Base-by-base conservation (phyloP, 768 basidiomycete genomes). In the Coprinopsis strossmayeri region DNA sequence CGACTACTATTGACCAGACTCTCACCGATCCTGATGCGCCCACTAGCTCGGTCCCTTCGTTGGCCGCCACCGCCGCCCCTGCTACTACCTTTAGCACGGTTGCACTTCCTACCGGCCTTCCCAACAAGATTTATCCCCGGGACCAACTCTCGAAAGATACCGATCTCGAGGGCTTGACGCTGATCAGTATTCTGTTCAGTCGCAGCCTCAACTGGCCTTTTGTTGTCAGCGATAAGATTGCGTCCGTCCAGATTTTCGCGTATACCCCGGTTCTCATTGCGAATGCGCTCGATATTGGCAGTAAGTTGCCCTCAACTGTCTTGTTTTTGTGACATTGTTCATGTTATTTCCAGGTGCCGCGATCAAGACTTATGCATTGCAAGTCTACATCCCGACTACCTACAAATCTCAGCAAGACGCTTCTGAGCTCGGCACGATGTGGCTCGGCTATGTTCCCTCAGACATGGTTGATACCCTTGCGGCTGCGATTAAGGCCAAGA, bases 161-260 rank as follows among this genome's bases (percentile, higher is more conserved):
- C 18, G 67, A 64, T 52, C 49, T 78, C 25, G 46, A 38, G 12
- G 71, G 63, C 0, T 76, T 68, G 50, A 69, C 72, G 10, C 51
- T 82, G 51, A 77, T 91, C 61, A 84, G 76, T 45, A 57, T 94
- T 34, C 57, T 89, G 52, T 85, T 91, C 63, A 73, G 79, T 46
- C 39, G 57, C 3, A 57, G 50, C 20, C 68, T 93, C 51, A 75
- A 74, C 49, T 94, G 91, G 91, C 17, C 55, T 0, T 89, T 82
- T 55, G 86, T 92, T 3, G 78, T 81, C 34, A 54, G 55, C 12
- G 80, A 70, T 51, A 50, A 64, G 5, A 69, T 82, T 47, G 76
- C 87, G 0, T 72, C 79, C 2, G 82, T 75, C 41, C 90, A 97
- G 67, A 72, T 98, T 35, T 88, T 97, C 59, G 79, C 76, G 11